Percentiles rank a stretch among this genome's conserved stretches.
Conservation (phyloP, 352 stramenopile genomes). For the Peronospora farinosa region DNA sequence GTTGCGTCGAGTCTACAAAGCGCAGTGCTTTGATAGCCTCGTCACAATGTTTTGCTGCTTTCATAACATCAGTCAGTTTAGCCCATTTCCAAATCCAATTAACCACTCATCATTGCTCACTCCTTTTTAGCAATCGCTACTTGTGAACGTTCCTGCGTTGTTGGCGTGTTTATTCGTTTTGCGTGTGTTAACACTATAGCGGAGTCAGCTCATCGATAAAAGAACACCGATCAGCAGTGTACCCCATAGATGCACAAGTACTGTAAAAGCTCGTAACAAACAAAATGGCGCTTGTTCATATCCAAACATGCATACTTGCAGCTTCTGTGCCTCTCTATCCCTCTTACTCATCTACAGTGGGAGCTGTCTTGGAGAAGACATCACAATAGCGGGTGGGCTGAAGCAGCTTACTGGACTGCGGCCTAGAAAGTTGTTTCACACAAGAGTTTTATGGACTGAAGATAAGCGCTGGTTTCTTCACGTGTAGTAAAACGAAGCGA, state of each 20-base stretch:
- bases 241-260: not conserved
- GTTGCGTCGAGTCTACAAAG: conserved; percentile 15
- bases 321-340: conserved; percentile 9
- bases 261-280: not conserved
- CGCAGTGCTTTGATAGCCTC: conserved; percentile 13
- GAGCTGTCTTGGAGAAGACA: conserved; percentile 5
- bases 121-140: not conserved
- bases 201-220: conserved; percentile 10
- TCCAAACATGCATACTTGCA: conserved; percentile 13
- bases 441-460: not conserved
- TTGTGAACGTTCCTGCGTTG: not conserved
- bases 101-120: conserved; percentile 12
- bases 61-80: conserved; percentile 36
- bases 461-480: not conserved
- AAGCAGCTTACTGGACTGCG: not conserved
- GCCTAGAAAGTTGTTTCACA: not conserved
- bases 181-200: not conserved
- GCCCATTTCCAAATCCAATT: conserved; percentile 24
- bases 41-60: conserved; percentile 27
- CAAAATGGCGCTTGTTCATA: conserved; percentile 12
- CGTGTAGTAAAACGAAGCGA: conserved; percentile 9
- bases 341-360: conserved; percentile 15
- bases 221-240: conserved; percentile 4
- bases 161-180: conserved; percentile 14
- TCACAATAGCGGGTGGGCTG: conserved; percentile 2